Percentiles rank a stretch among this genome's conserved stretches.
phyloP scores from a whole-genome alignment of 2,329 filamentous ascomycete species.

The Colletotrichum sp. region DNA sequence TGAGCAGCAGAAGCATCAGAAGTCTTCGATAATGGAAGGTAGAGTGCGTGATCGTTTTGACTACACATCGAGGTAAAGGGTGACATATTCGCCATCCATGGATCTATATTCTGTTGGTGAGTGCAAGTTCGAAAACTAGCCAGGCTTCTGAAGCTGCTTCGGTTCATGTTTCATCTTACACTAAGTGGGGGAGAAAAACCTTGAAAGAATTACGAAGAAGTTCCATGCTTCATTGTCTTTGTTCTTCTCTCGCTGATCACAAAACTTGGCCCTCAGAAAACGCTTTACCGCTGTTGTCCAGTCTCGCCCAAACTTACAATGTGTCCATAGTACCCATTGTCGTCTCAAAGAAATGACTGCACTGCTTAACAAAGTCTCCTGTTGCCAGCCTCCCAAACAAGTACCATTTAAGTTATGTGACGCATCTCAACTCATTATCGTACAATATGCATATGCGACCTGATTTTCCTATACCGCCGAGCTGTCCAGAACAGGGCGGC shows the following conservation, averaged over 20 bases:
- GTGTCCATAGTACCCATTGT: background rate
- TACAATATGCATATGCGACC: background rate
- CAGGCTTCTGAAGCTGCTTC: background rate
- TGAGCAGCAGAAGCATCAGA: background rate
- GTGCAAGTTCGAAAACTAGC: background rate
- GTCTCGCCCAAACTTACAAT: background rate
- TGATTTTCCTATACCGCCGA: background rate
- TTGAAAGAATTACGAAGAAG: accelerated
- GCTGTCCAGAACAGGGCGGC: background rate
- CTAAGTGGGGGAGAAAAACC: background rate
- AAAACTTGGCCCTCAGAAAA: background rate
- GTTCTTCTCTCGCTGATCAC: background rate
- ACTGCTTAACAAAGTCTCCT: background rate
- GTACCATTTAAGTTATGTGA: background rate
- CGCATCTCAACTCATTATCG: background rate
- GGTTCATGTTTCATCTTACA: background rate
- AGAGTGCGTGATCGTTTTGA: background rate
- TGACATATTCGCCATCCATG: background rate
- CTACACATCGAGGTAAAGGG: background rate
- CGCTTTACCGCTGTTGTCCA: background rate
- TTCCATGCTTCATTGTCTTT: background rate
- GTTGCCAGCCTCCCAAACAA: background rate
- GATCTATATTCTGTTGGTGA: background rate
- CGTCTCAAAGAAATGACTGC: background rate
- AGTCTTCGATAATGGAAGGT: background rate